Evolutionary conservation across 2,329 filamentous ascomycete genomes (phyloP).

Genomic region (Trichoderma hamatum): DNA sequence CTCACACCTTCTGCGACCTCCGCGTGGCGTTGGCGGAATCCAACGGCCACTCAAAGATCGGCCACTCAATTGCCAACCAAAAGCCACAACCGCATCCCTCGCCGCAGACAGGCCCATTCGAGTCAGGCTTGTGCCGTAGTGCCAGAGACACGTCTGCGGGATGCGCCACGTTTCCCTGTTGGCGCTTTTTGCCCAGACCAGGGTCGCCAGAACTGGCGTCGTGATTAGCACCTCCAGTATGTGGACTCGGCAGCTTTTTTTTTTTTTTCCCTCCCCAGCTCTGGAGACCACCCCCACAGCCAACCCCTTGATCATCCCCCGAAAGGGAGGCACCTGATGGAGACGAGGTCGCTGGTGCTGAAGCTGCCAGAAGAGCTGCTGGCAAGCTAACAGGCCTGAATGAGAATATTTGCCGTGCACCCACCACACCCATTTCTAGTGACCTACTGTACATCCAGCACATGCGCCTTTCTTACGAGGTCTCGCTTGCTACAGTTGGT

Average conservation of each 20-base stretch:
- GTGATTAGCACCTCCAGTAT: background rate
- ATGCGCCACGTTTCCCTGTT: conserved; percentile 27
- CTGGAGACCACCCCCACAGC: conserved; percentile 17
- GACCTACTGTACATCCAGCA: conserved; percentile 1
- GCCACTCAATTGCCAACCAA: conserved; percentile 15
- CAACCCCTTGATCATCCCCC: conserved; percentile 26
- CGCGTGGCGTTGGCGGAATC: conserved; percentile 18
- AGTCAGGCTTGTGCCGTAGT: conserved; percentile 28
- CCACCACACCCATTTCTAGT: conserved; percentile 15
- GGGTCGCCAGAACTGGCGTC: conserved; percentile 3
- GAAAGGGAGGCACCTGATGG: conserved; percentile 17
- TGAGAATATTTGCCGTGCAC: conserved; percentile 10
- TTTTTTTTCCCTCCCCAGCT: background rate
- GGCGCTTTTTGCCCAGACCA: background rate
- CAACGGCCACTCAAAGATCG: conserved; percentile 7
- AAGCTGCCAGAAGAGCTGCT: background rate
- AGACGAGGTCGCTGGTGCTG: background rate
- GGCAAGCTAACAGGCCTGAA: background rate
- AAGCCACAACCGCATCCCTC: background rate
- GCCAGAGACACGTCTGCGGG: conserved; percentile 25
- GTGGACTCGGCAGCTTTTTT: background rate
- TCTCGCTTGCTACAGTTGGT: background rate
- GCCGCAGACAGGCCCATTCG: conserved; percentile 19
- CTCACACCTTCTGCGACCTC: background rate
- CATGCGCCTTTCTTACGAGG: background rate